A percentile compares a stretch with the other conserved stretches of the same genome.
Conservation (phyloP, 2,329 filamentous ascomycete genomes). For the Venturia nashicola region DNA sequence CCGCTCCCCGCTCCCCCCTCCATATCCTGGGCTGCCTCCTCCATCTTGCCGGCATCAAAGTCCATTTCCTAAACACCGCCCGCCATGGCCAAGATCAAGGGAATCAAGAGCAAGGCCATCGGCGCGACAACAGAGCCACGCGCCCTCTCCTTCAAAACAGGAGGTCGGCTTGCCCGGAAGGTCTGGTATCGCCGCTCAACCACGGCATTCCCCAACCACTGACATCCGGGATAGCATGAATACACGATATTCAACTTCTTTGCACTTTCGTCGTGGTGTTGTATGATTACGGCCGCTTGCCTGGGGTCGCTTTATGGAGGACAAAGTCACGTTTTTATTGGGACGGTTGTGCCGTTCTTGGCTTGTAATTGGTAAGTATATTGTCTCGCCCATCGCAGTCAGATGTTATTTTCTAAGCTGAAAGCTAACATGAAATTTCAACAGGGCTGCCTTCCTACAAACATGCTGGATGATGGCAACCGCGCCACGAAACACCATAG, state of each 20-base stretch:
- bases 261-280: neutral
- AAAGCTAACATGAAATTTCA: neutral
- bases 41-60: neutral
- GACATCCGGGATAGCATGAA: neutral
- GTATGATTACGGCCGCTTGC: neutral
- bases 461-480: conserved; percentile 4
- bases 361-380: conserved; percentile 2
- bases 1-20: too few relatives aligned
- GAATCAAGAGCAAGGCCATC: neutral
- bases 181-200: neutral
- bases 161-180: conserved; percentile 1
- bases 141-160: conserved; percentile 1
- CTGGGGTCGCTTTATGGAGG: neutral
- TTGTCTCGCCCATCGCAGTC: neutral
- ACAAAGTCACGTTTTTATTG: neutral
- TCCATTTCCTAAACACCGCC: neutral
- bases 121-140: neutral
- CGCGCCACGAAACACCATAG: neutral
- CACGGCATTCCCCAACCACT: neutral
- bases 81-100: neutral
- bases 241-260: neutral
- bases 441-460: neutral
- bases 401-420: neutral
- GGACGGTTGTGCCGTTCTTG: neutral
- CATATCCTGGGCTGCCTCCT: neutral